These are phyloP conservation scores for Naegleria fowleri DNA, from an alignment of 208 protist genomes.

Conservation along the genomic window DNA sequence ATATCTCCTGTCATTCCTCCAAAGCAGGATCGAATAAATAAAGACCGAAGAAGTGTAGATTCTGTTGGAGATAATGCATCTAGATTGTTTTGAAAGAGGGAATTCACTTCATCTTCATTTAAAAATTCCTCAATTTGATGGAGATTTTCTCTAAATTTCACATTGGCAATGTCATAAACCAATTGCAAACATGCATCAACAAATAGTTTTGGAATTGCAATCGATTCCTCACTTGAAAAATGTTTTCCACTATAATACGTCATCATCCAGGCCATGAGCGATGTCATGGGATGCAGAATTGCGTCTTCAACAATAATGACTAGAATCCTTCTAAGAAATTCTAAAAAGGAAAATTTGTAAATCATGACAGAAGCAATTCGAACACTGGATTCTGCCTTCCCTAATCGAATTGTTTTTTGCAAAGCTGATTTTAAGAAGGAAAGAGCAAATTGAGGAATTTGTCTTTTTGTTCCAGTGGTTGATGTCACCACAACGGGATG, in stretches of 20 bases:
- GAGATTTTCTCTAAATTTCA: neutral
- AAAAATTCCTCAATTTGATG: neutral
- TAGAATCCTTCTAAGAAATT: neutral
- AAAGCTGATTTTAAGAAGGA: neutral
- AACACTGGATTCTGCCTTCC: neutral
- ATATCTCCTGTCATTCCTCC: neutral
- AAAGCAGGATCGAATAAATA: neutral
- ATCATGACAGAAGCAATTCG: neutral
- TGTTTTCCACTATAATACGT: neutral
- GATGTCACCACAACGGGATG: neutral
- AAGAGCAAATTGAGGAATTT: neutral
- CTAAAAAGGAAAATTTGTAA: neutral
- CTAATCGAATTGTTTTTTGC: neutral
- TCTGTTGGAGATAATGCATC: neutral
- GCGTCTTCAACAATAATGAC: slow-evolving; percentile 20
- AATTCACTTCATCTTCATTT: neutral
- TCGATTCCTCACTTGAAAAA: neutral
- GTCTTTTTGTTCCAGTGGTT: neutral
- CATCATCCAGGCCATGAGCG: neutral
- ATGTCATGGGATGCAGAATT: neutral
- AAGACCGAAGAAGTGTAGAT: neutral
- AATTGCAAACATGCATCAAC: neutral
- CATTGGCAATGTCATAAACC: neutral
- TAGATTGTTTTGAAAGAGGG: neutral
- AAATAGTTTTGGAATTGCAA: neutral